Evolutionary conservation across 352 stramenopile genomes (phyloP), one percentile per base, ranked within the genome.

Genomic region (Phytophthora capsici): DNA sequence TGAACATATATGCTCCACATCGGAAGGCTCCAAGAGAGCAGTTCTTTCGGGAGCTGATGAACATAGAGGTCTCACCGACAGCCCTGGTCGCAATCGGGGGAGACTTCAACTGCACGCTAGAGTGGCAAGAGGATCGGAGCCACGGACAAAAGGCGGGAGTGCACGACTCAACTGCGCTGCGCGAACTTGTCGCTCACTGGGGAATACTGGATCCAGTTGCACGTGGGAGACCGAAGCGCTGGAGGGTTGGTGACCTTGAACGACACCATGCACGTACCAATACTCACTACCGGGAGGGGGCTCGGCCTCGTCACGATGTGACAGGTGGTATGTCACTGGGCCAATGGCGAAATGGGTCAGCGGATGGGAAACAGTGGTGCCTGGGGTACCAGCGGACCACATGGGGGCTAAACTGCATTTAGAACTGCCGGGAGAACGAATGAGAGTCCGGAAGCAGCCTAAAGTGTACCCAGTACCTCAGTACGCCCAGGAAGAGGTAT

Each of bases 1-100:
- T 46, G 12, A 47, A 57, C 25, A 37, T 57, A 5, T 45, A 57
- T 25, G 22, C 20, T 1, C 32, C 49, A 12, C 46, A 53, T 9
- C 25, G 10, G 30, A 45, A 10, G 22, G 6, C 43, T 8, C 3
- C 2, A 9, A 16, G 43, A 32, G 17, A 48, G 30, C 1, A 10
- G 0, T 45, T 23, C 19, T 55, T 34, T 5, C 10, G 30, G 12
- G 2, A 9, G 6, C 1, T 57, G 14, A 3, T 6, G 0, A 3
- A 25, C 3, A 12, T 57, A 4, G 20, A 34, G 4, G 9, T 46
- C 3, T 34, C 32, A 0, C 5, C 2, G 0, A 34, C 7, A 1
- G 6, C 17, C 0, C 1, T 26, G 6, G 17, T 46, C 2, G 20
- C 49, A 6, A 14, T 57, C 2, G n/a, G n/a, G n/a, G n/a, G n/a